Percentiles rank a stretch among this genome's conserved stretches.
Evolutionary conservation across 768 basidiomycete species (phyloP).

Genomic region (Lactarius vividus): DNA sequence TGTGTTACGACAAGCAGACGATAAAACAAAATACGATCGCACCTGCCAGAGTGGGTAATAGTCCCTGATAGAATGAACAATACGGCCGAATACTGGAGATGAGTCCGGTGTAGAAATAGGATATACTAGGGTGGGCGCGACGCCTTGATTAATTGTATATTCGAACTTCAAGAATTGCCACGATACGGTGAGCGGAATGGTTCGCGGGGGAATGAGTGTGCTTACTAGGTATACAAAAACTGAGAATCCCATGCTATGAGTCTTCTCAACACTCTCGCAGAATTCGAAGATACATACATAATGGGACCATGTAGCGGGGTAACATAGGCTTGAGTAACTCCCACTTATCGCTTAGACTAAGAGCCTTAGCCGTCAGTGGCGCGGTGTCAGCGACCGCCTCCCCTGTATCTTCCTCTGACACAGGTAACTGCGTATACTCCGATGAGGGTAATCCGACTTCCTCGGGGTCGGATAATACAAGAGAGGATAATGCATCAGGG

Average conservation of each 20-base stretch:
- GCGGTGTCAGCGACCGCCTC: slow-evolving; percentile 29
- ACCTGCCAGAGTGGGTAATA: slow-evolving; percentile 98
- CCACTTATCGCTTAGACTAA: slow-evolving; percentile 78
- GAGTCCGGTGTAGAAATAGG: slow-evolving; percentile 66
- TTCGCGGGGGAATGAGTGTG: slow-evolving; percentile 10
- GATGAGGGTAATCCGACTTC: slow-evolving; percentile 27
- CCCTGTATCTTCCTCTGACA: slow-evolving; percentile 28
- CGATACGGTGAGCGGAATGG: slow-evolving; percentile 11
- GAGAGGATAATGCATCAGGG: slow-evolving; percentile 46
- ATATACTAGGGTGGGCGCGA: slow-evolving; percentile 87
- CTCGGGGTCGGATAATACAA: slow-evolving; percentile 32
- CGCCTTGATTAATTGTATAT: slow-evolving; percentile 90
- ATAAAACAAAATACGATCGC: slow-evolving; percentile 30
- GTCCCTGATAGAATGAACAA: slow-evolving; percentile 83
- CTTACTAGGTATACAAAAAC: slow-evolving; percentile 65
- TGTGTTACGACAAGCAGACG: background rate
- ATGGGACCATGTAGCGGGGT: slow-evolving; percentile 84
- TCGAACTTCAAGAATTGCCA: slow-evolving; percentile 58
- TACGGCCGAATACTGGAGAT: slow-evolving; percentile 62
- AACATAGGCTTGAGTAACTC: slow-evolving; percentile 76
- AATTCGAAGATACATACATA: slow-evolving; percentile 56
- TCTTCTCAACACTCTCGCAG: background rate
- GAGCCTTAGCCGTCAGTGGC: slow-evolving; percentile 37
- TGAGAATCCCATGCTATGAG: slow-evolving; percentile 23
- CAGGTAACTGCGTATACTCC: slow-evolving; percentile 47